phyloP scores from a whole-genome alignment of 331 rosid genomes.

The Malus hybrid region DNA sequence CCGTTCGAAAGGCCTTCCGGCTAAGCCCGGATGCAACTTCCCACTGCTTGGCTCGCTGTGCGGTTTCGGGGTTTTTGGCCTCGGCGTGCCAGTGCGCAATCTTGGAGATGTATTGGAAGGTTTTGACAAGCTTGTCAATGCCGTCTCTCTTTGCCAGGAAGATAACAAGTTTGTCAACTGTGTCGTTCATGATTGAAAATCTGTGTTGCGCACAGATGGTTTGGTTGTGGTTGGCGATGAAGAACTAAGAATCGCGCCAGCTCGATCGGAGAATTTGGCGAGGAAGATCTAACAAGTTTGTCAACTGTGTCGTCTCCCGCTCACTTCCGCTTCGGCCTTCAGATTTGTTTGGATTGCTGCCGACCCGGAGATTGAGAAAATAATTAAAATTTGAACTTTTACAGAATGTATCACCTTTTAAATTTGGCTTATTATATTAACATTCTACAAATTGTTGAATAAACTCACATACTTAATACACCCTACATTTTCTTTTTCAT shows the following conservation, averaged over 20 bases:
- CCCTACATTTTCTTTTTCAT: no score
- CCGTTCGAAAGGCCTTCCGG: constrained; percentile 86
- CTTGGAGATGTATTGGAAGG: constrained; percentile 86
- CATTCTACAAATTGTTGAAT: no score
- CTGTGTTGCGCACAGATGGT: background rate
- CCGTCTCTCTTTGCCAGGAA: constrained; percentile 94
- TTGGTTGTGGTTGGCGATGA: background rate
- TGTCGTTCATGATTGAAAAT: constrained; percentile 47
- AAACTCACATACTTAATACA: no score
- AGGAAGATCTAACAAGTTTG: no score
- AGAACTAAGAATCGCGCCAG: background rate
- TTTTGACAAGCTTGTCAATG: constrained; percentile 93
- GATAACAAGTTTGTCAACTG: constrained; percentile 73
- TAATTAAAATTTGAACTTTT: no score
- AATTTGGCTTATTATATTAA: no score
- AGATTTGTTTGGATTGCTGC: background rate
- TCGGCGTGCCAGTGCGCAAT: constrained; percentile 72
- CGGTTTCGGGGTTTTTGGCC: constrained; percentile 33
- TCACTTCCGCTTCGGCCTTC: background rate
- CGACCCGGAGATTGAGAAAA: background rate
- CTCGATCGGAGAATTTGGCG: background rate
- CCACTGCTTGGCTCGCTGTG: constrained; percentile 63
- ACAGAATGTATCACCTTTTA: no score
- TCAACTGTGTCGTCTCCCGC: no score
- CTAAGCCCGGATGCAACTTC: constrained; percentile 81